These are phyloP conservation scores for Gossypium ekmanianum DNA, from an alignment of 345 rosid species.

Conservation along the genomic window DNA sequence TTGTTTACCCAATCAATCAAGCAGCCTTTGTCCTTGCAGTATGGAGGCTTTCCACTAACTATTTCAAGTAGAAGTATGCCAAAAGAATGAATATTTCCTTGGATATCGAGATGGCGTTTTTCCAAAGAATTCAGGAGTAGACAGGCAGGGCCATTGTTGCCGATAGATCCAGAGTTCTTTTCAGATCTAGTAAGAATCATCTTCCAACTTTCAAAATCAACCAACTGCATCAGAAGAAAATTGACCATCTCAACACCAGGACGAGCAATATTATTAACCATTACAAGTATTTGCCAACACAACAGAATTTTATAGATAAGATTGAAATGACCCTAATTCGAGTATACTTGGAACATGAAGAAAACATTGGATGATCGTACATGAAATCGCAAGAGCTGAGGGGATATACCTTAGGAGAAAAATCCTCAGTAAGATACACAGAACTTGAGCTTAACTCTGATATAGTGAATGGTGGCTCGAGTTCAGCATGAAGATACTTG, in stretches of 20 bases:
- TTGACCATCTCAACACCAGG: background rate
- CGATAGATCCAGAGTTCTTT: slow-evolving; percentile 71
- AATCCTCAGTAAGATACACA: slow-evolving; percentile 92
- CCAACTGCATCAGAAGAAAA: slow-evolving; percentile 51
- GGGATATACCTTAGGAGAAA: slow-evolving; percentile 78
- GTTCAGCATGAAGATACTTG: slow-evolving; percentile 84
- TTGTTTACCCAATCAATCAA: slow-evolving; percentile 82
- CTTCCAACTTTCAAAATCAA: slow-evolving; percentile 98
- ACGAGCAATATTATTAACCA: too few relatives aligned
- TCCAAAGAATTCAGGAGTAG: slow-evolving; percentile 70
- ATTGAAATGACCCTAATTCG: background rate
- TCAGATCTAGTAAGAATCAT: slow-evolving; percentile 80
- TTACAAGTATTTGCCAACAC: too few relatives aligned
- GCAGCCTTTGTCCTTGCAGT: slow-evolving; percentile 84
- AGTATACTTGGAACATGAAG: background rate
- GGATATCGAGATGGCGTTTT: slow-evolving; percentile 69
- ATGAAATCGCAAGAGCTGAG: background rate
- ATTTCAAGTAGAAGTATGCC: slow-evolving; percentile 86
- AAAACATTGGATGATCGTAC: background rate
- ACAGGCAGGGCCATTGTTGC: slow-evolving; percentile 72
- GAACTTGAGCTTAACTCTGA: slow-evolving; percentile 87
- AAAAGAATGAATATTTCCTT: slow-evolving; percentile 82
- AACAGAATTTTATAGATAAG: background rate
- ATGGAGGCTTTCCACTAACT: slow-evolving; percentile 85
- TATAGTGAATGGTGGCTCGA: slow-evolving; percentile 85